These are phyloP conservation scores for Myxozyma vanderwaltii DNA, from an alignment of 805 yeast genomes.

Conservation along the genomic window DNA sequence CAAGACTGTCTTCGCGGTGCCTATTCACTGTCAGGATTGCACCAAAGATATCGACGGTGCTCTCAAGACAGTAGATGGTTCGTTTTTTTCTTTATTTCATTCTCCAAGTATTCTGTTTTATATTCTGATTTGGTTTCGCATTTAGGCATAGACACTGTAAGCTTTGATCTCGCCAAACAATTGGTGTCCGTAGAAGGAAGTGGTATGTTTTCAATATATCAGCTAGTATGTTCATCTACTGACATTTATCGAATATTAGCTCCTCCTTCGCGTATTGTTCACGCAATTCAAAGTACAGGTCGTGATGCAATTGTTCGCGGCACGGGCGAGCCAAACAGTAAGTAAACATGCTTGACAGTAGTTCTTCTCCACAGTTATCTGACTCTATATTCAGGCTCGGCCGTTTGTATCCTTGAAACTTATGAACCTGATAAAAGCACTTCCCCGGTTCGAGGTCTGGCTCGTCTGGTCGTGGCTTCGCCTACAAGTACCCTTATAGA, in stretches of 20 bases:
- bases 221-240: background rate
- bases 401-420: constrained; percentile 84
- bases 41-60: constrained; percentile 60
- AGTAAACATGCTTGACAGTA: background rate
- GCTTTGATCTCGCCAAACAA: constrained; percentile 60
- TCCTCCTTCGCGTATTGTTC: constrained; percentile 76
- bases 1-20: constrained; percentile 79
- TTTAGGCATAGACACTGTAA: constrained; percentile 52
- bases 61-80: constrained; percentile 49
- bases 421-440: constrained; percentile 52
- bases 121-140: background rate
- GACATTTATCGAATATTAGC: constrained; percentile 38
- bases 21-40: constrained; percentile 77
- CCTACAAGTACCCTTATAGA: constrained; percentile 64
- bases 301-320: constrained; percentile 92
- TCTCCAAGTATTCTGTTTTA: background rate
- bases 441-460: constrained; percentile 80
- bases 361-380: background rate
- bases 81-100: background rate
- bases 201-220: constrained; percentile 14
- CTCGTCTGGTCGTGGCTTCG: constrained; percentile 73
- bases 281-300: constrained; percentile 70
- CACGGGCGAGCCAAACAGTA: constrained; percentile 71
- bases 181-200: constrained; percentile 68
- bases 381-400: constrained; percentile 52